Evolutionary conservation across 2,329 filamentous ascomycete genomes (phyloP).

Genomic region (Neonectria hederae): DNA sequence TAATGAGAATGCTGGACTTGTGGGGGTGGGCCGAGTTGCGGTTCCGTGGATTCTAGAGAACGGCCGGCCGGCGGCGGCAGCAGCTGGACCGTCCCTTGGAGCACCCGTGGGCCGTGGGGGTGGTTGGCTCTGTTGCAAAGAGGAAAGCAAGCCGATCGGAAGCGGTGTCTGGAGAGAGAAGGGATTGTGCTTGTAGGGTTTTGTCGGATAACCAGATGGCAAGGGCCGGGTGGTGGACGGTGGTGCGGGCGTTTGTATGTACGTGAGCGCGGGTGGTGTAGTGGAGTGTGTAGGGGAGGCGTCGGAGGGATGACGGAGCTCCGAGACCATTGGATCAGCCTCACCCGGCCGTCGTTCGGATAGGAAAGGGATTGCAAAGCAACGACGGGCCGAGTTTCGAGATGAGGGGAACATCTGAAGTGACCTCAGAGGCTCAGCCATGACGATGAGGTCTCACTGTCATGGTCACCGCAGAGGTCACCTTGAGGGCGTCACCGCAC

Average conservation of each 20-base stretch:
- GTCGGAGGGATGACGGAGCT: slow-evolving; percentile 10
- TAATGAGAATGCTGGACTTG: slow-evolving; percentile 14
- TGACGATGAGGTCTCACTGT: not conserved
- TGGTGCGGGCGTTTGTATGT: slow-evolving; percentile 14
- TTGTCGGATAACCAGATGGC: not conserved
- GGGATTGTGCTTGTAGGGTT: not conserved
- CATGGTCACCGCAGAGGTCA: not conserved
- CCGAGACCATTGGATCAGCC: not conserved
- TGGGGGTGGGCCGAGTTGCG: slow-evolving; percentile 17
- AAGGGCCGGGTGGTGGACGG: not conserved
- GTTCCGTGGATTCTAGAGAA: slow-evolving; percentile 4
- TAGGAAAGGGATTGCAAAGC: not conserved
- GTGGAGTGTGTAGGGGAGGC: not conserved
- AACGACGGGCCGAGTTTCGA: not conserved
- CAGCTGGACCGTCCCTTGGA: not conserved
- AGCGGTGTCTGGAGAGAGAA: not conserved
- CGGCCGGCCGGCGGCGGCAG: slow-evolving; percentile 8
- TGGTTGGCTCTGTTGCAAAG: slow-evolving; percentile 5
- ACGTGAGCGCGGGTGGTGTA: not conserved
- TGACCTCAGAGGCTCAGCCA: not conserved
- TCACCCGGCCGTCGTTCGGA: not conserved
- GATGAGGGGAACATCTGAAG: not conserved
- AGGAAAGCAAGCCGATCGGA: not conserved
- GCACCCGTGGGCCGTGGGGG: slow-evolving; percentile 16
- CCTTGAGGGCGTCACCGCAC: not conserved